A percentile compares a stretch with the other conserved stretches of the same genome.
Conservation (phyloP, 2,329 filamentous ascomycete species). For the Colletotrichum tamarilloi region DNA sequence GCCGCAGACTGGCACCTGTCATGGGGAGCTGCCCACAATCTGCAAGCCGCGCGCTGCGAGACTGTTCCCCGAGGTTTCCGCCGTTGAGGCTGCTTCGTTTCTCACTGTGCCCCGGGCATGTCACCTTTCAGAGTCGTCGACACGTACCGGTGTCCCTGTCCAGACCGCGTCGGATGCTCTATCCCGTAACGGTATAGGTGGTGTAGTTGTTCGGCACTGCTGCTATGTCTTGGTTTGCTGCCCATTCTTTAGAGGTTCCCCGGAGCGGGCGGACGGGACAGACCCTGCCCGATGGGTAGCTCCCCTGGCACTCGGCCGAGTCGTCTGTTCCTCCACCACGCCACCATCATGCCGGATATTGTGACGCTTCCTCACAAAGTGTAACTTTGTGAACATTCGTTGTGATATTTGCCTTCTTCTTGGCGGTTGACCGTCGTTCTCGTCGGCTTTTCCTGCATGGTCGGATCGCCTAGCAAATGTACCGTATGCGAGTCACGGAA, state of each 20-base stretch:
- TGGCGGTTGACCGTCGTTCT: not conserved
- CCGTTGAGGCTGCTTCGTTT: not conserved
- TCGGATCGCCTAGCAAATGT: constrained; percentile 29
- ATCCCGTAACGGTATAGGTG: constrained; percentile 11
- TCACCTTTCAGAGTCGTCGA: not conserved
- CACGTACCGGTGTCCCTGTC: constrained; percentile 17
- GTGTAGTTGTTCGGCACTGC: constrained; percentile 5
- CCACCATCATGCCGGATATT: not conserved
- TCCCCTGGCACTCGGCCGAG: constrained; percentile 28
- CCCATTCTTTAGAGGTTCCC: constrained; percentile 25
- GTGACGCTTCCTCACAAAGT: not conserved
- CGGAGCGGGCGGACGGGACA: constrained; percentile 31
- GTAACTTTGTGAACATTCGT: not conserved
- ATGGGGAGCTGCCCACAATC: not conserved
- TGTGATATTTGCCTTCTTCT: not conserved
- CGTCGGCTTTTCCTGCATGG: constrained; percentile 26
- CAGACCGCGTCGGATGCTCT: constrained; percentile 1
- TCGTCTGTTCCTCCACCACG: constrained; percentile 8
- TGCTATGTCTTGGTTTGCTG: constrained; percentile 17
- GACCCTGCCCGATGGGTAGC: constrained; percentile 11
- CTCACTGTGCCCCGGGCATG: not conserved
- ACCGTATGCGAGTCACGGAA: constrained; percentile 32
- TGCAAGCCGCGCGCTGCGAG: not conserved
- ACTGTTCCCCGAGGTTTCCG: not conserved
- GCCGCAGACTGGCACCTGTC: not conserved